Conservation (phyloP, 805 yeast species). For the Barnettozyma vustinii region DNA sequence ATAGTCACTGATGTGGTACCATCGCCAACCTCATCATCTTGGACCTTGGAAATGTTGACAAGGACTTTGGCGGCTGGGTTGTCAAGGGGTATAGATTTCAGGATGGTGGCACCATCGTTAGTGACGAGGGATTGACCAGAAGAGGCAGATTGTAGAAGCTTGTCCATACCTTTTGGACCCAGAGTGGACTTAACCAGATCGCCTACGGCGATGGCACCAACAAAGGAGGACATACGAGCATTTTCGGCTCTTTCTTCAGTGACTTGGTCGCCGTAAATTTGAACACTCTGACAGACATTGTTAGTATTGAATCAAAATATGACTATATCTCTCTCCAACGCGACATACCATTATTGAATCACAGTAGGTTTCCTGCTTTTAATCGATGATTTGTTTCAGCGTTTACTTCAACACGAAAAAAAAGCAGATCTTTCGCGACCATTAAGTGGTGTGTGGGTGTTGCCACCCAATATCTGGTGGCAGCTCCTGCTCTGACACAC, state of each 20-base stretch:
- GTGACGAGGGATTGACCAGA: constrained; percentile 79
- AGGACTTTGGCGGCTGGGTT: constrained; percentile 96
- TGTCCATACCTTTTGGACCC: constrained; percentile 99
- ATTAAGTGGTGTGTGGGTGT: constrained; percentile 3
- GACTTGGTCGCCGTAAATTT: constrained; percentile 94
- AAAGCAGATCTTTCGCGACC: not conserved
- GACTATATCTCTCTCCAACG: not conserved
- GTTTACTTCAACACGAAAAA: not conserved
- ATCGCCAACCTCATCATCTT: constrained; percentile 86
- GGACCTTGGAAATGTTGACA: constrained; percentile 77
- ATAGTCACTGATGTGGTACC: constrained; percentile 98
- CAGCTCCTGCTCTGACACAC: too few relatives aligned
- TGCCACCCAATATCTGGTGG: not conserved
- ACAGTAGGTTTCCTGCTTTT: not conserved
- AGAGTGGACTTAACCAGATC: constrained; percentile 90
- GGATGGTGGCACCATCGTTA: constrained; percentile 96
- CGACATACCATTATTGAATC: not conserved
- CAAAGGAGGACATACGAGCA: constrained; percentile 95
- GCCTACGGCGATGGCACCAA: constrained; percentile 99
- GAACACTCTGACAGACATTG: constrained; percentile 44
- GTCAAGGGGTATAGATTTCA: constrained; percentile 89
- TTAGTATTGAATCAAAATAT: constrained; percentile 2
- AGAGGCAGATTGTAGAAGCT: constrained; percentile 80
- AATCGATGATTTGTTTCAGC: not conserved
- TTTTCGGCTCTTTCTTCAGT: constrained; percentile 97